Evolutionary conservation across 768 basidiomycete species (phyloP).

Genomic region (Phanerodontia chrysosporium): DNA sequence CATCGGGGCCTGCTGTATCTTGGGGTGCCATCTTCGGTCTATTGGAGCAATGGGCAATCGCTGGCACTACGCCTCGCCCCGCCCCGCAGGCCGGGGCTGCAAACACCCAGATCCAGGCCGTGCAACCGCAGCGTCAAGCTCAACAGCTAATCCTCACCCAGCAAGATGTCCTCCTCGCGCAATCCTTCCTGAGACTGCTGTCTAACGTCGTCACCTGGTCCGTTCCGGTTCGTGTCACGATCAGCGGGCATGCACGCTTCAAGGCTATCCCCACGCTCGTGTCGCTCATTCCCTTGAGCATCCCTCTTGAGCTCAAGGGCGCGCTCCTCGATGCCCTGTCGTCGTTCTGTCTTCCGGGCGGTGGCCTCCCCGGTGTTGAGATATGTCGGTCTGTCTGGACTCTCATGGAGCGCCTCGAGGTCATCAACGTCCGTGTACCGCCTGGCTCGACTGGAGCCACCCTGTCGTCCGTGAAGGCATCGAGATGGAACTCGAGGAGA

Average conservation of each 20-base stretch:
- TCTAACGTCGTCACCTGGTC: conserved; percentile 73
- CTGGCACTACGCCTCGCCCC: conserved; percentile 46
- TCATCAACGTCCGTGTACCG: conserved; percentile 66
- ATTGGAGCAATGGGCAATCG: conserved; percentile 69
- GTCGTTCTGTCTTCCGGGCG: conserved; percentile 81
- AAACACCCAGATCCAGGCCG: conserved; percentile 23
- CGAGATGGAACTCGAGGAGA: conserved; percentile 82
- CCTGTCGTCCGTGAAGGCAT: conserved; percentile 64
- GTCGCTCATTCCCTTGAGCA: conserved; percentile 68
- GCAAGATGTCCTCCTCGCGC: conserved; percentile 74
- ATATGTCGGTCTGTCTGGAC: conserved; percentile 82
- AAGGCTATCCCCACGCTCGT: conserved; percentile 79
- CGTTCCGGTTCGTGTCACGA: conserved; percentile 70
- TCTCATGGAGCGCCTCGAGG: conserved; percentile 78
- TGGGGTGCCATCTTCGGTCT: conserved; percentile 76
- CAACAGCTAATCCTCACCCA: conserved; percentile 47
- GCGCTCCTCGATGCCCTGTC: conserved; percentile 76
- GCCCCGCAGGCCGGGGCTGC: conserved; percentile 27
- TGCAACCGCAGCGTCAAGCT: conserved; percentile 36
- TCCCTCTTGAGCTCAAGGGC: conserved; percentile 91
- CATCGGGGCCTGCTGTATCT: conserved; percentile 57
- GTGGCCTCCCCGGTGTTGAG: conserved; percentile 67
- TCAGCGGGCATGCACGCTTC: conserved; percentile 73
- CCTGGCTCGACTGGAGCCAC: conserved; percentile 36
- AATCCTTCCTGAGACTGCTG: conserved; percentile 77